Conservation (phyloP, 352 stramenopile genomes). For the Blastocystis sp. region DNA sequence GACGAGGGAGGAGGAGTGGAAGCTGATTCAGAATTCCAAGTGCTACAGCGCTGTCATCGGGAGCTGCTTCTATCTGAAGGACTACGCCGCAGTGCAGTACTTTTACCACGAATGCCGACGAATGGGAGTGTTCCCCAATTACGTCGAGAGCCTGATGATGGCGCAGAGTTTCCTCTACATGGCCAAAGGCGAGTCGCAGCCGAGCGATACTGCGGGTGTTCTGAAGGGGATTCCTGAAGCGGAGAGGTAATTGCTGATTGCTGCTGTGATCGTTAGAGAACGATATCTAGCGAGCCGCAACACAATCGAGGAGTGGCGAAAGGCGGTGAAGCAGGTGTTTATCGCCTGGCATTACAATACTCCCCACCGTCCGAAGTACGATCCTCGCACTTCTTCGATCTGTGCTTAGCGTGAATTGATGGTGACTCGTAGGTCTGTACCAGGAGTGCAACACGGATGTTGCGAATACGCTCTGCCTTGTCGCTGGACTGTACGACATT, state of each 20-base stretch:
- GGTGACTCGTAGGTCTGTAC: slow-evolving; percentile 21
- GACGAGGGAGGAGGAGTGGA: slow-evolving; percentile 2
- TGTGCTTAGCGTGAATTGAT: background rate
- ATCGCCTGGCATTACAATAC: slow-evolving; percentile 51
- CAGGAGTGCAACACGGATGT: background rate
- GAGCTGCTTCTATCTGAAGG: slow-evolving; percentile 1
- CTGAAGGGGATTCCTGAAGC: background rate
- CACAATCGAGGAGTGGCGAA: background rate
- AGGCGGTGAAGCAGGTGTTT: slow-evolving; percentile 33
- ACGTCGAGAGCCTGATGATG: slow-evolving; percentile 54
- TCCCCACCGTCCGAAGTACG: slow-evolving; percentile 6
- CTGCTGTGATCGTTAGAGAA: slow-evolving; percentile 3
- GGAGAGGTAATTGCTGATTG: background rate
- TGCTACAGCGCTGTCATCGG: slow-evolving; percentile 70
- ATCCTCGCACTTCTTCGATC: slow-evolving; percentile 6
- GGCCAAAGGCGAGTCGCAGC: background rate
- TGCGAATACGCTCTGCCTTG: background rate
- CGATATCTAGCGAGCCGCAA: slow-evolving; percentile 13
- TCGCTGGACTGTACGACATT: slow-evolving; percentile 34
- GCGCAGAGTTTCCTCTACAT: background rate
- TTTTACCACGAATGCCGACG: slow-evolving; percentile 33
- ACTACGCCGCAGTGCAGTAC: slow-evolving; percentile 22
- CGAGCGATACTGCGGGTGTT: background rate
- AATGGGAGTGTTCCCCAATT: slow-evolving; percentile 44
- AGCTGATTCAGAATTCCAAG: slow-evolving; percentile 56